Evolutionary conservation across 2,329 filamentous ascomycete genomes (phyloP).

Genomic region (Sclerotinia sclerotiorum): DNA sequence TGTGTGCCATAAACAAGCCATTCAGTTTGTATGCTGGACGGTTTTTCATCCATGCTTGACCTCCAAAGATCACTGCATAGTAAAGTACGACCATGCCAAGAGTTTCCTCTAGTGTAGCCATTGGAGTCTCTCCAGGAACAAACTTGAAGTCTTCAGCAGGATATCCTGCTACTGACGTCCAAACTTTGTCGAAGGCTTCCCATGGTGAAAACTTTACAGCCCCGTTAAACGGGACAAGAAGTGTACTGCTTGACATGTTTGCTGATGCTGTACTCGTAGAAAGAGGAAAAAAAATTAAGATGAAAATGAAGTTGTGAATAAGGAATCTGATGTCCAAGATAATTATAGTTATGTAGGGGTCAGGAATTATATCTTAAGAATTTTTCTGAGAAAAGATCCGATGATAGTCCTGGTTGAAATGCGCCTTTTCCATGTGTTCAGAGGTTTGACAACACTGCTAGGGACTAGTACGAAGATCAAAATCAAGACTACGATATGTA

Average conservation of each 20-base stretch:
- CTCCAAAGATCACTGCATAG: constrained; percentile 91
- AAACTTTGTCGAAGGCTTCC: constrained; percentile 90
- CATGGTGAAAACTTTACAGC: constrained; percentile 49
- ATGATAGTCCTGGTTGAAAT: background rate
- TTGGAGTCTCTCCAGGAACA: constrained; percentile 74
- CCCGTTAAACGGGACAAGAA: constrained; percentile 22
- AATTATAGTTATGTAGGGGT: background rate
- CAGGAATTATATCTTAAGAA: constrained; percentile 16
- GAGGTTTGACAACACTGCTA: background rate
- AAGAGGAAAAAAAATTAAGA: background rate
- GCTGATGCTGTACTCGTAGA: background rate
- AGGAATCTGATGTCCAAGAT: background rate
- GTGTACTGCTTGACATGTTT: constrained; percentile 28
- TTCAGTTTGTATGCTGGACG: constrained; percentile 83
- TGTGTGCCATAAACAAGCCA: constrained; percentile 90
- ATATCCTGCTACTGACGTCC: constrained; percentile 74
- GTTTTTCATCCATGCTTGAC: constrained; percentile 86
- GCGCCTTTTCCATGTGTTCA: background rate
- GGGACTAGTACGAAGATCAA: constrained; percentile 1
- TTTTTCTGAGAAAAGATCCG: background rate
- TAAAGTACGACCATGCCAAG: constrained; percentile 79
- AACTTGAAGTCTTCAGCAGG: constrained; percentile 85
- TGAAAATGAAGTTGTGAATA: background rate
- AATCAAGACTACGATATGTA: constrained; percentile 8
- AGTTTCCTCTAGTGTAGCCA: constrained; percentile 86